Base-by-base conservation (phyloP, 208 protist genomes). In the Acanthamoeba culbertsoni region DNA sequence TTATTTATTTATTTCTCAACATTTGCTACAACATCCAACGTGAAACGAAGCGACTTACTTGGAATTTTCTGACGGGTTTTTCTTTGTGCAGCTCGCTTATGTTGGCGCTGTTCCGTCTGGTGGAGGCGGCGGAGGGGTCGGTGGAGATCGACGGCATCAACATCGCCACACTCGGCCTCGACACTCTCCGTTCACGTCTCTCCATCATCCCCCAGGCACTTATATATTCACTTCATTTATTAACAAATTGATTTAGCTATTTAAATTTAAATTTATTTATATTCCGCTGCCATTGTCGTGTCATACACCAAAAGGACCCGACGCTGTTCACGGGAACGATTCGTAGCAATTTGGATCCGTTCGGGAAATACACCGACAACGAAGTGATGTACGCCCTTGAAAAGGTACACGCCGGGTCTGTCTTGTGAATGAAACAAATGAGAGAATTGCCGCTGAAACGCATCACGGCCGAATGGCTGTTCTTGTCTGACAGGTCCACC, bases 181-280 rank as follows among this genome's bases (percentile, higher is more conserved):
- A 97, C 12, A 94, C 97, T 65, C 95, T 99, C 33, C 97, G 99
- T 40, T 96, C 93, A n/a, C 96, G 96, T 62, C 97, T 99, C 37
- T 93, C 98, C 59, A 99, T 99, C 57, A 99, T 99, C 91, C 99
- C 99, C 28, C 99, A 99, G 97, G 89, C 88, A 55, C 23, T 8
- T 28, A 43, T 51, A 6, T 7, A 40, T n/a, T 1, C 79, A 26
- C 37, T 65, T 31, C 12, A 37, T 43, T 92, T 37, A 43, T 88
- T 84, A 16, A 55, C 48, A 55, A 7, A 55, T 18, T 23, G 12
- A 55, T 18, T 20, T 26, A 6, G 31, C 55, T 20, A 20, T 33
- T n/a, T n/a, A n/a, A n/a, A n/a, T n/a, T n/a, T n/a, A n/a, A n/a
- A n/a, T n/a, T n/a, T n/a, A n/a, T n/a, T n/a, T n/a, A n/a, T n/a